These are phyloP conservation scores for Fusarium sublunatum DNA, from an alignment of 2,329 filamentous ascomycete species.

Conservation along the genomic window DNA sequence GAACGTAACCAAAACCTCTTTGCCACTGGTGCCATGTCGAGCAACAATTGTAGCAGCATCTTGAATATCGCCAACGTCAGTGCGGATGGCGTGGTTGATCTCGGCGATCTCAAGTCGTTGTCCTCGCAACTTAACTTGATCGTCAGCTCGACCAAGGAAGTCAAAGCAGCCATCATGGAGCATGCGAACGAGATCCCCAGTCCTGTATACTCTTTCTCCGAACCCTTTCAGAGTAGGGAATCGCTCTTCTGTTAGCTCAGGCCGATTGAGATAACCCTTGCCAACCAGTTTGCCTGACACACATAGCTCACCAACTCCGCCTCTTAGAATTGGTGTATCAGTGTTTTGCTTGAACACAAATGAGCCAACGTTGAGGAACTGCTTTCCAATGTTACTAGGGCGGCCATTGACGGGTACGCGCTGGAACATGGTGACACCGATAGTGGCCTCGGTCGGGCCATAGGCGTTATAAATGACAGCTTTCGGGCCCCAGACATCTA, in stretches of 20 bases:
- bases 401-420: slow-evolving; percentile 81
- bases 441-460: slow-evolving; percentile 92
- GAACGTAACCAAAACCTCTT: slow-evolving; percentile 86
- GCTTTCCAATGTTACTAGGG: slow-evolving; percentile 86
- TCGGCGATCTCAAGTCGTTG: slow-evolving; percentile 91
- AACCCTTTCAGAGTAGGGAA: slow-evolving; percentile 74
- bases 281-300: slow-evolving; percentile 88
- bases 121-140: slow-evolving; percentile 91
- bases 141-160: slow-evolving; percentile 88
- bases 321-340: slow-evolving; percentile 76
- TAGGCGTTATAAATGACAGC: slow-evolving; percentile 92
- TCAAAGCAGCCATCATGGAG: slow-evolving; percentile 85
- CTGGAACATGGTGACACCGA: slow-evolving; percentile 91
- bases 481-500: slow-evolving; percentile 84
- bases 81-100: slow-evolving; percentile 85
- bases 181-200: slow-evolving; percentile 87
- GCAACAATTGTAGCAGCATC: slow-evolving; percentile 82
- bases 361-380: slow-evolving; percentile 88
- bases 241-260: slow-evolving; percentile 78
- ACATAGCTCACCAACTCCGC: slow-evolving; percentile 88
- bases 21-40: slow-evolving; percentile 76
- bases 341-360: slow-evolving; percentile 80
- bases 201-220: slow-evolving; percentile 79
- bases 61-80: slow-evolving; percentile 65
- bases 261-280: slow-evolving; percentile 85